phyloP scores from a whole-genome alignment of 306 rosid genomes.

The Ceratonia siliqua region DNA sequence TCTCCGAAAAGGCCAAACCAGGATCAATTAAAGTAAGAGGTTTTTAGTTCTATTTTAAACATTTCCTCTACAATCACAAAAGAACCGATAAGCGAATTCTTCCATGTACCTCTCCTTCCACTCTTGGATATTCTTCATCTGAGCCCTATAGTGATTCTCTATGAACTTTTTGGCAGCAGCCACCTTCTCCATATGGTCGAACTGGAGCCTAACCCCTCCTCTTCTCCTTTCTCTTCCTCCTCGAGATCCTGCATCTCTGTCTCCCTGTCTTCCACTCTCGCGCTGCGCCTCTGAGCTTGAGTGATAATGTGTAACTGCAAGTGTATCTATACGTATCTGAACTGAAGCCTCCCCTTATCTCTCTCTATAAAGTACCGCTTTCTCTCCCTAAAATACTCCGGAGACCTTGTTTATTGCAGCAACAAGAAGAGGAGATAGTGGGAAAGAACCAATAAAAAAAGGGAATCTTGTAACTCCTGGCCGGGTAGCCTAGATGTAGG shows the following conservation, averaged over 20 bases:
- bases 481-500: no score
- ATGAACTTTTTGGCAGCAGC: conserved; percentile 97
- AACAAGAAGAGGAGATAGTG: conserved; percentile 44
- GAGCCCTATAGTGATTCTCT: conserved; percentile 94
- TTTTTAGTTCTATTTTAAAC: not conserved
- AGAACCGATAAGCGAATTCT: not conserved
- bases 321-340: conserved; percentile 33
- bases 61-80: conserved; percentile 26
- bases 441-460: conserved; percentile 31
- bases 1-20: conserved; percentile 12
- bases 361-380: conserved; percentile 32
- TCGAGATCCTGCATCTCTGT: conserved; percentile 79
- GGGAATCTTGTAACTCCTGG: no score
- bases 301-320: conserved; percentile 39
- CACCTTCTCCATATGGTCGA: conserved; percentile 98
- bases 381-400: conserved; percentile 57
- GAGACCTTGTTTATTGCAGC: conserved; percentile 55
- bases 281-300: conserved; percentile 25
- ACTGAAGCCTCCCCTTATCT: conserved; percentile 30
- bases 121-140: conserved; percentile 94
- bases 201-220: conserved; percentile 81
- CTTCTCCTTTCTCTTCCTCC: conserved; percentile 58
- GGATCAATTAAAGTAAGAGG: conserved; percentile 26
- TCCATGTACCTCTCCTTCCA: conserved; percentile 85
- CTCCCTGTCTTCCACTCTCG: conserved; percentile 21